Evolutionary conservation across 345 rosid species (phyloP).

Genomic region (Melastoma malabathricum): DNA sequence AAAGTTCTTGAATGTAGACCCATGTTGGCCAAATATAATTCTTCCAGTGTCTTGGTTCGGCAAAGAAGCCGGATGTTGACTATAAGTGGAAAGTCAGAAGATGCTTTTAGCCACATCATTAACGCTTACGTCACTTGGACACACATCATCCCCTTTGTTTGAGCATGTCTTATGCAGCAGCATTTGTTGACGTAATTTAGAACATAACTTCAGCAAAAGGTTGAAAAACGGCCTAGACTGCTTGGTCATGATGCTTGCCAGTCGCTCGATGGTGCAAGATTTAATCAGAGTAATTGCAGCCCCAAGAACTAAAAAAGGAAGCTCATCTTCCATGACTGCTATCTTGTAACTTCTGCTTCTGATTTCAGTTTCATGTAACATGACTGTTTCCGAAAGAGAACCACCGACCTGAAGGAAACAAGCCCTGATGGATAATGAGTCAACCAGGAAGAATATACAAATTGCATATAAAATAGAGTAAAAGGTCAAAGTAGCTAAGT

Average conservation of each 20-base stretch:
- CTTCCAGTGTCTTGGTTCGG: conserved; percentile 13
- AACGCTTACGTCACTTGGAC: conserved; percentile 15
- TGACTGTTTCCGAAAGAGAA: conserved; percentile 11
- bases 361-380: conserved; percentile 12
- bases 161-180: conserved; percentile 10
- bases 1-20: conserved; percentile 23
- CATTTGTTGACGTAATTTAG: conserved; percentile 19
- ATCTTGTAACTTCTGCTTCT: conserved; percentile 11
- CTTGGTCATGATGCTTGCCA: conserved; percentile 22
- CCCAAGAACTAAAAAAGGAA: conserved; percentile 18
- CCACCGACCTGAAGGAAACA: conserved; percentile 26
- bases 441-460: background rate
- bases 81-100: conserved; percentile 27
- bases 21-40: conserved; percentile 22
- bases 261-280: conserved; percentile 20
- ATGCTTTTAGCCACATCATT: conserved; percentile 36
- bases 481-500: too few relatives aligned
- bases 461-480: too few relatives aligned
- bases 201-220: conserved; percentile 26
- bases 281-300: conserved; percentile 27
- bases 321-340: conserved; percentile 17
- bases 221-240: conserved; percentile 16
- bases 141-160: conserved; percentile 7
- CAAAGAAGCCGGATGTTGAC: conserved; percentile 8
- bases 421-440: conserved; percentile 22